phyloP scores from a whole-genome alignment of 108 stramenopile genomes.

The Epipyxis sp. region DNA sequence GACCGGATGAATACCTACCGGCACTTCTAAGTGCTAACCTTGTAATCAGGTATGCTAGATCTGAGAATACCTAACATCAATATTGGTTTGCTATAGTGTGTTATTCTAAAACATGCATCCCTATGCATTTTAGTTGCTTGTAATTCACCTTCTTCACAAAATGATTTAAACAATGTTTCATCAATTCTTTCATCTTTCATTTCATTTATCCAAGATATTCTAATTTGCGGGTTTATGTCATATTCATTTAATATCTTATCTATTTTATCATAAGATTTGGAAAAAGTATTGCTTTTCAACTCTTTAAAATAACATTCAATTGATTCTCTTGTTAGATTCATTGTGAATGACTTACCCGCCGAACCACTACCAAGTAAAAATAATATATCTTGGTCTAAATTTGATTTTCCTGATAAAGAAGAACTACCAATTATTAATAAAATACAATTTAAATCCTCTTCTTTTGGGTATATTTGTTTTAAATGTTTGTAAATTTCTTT shows the following conservation, averaged over 20 bases:
- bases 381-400: background rate
- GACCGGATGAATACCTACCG: too few relatives aligned
- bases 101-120: background rate
- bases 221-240: background rate
- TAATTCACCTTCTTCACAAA: background rate
- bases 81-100: background rate
- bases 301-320: background rate
- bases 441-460: slow-evolving; percentile 6
- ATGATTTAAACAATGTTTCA: background rate
- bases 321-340: background rate
- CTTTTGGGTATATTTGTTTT: background rate
- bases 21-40: too few relatives aligned
- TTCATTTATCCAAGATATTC: background rate
- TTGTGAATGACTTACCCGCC: background rate
- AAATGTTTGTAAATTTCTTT: background rate
- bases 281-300: slow-evolving; percentile 8
- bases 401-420: background rate
- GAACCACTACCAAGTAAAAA: background rate
- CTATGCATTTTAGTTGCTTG: background rate
- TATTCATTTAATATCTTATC: background rate
- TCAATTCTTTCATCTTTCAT: background rate
- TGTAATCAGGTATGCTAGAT: too few relatives aligned
- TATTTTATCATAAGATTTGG: background rate
- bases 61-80: too few relatives aligned
- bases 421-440: background rate